Base-by-base conservation (phyloP, 2,329 filamentous ascomycete genomes). In the Phialophora tarda region DNA sequence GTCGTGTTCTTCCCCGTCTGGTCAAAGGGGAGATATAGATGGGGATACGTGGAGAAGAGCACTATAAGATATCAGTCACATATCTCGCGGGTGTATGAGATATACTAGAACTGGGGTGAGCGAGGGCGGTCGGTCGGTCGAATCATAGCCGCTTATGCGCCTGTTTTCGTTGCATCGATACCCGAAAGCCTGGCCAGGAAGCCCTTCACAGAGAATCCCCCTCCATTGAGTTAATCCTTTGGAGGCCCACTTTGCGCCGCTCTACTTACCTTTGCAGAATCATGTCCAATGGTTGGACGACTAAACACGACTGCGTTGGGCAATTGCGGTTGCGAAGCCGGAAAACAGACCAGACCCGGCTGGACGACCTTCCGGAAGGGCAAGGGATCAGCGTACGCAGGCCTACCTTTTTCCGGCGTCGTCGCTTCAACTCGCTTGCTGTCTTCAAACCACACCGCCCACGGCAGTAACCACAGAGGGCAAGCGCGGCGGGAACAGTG, bases 311-410 rank as follows among this genome's bases (percentile, higher is more conserved):
- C 23, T 51, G 21, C 23, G 48, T 51, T 51, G 48, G 48, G 23
- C 23, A 26, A 28, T 5, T 26, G 48, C 48, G 48, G 48, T 51
- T 51, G 53, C 24, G 2, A 54, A 34, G 53, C 53, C 24, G 53
- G 28, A 10, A n/a, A 32, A 21, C 24, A 32, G n/a, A 55, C 34
- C 53, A 55, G 28, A 34, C 14, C 21, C 2, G 26, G 28, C 53
- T 55, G 53, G 24, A 55, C 17, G 26, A 34, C 7, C 12, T 21
- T 11, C 53, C 28, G 24, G 34, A 34, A 24, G 23, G 48, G 53
- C 28, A 55, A 55, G 53, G 53, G 53, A 55, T 55, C 53, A 55
- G 53, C 53, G n/a, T 34, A 21, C 28, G 11, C 53, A 55, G 24
- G 28, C 28, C 4, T 12, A 28, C 53, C 53, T 14, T 21, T n/a